These are phyloP conservation scores for Hypoxylon sp. DNA, from an alignment of 2,329 filamentous ascomycete genomes.

Conservation along the genomic window DNA sequence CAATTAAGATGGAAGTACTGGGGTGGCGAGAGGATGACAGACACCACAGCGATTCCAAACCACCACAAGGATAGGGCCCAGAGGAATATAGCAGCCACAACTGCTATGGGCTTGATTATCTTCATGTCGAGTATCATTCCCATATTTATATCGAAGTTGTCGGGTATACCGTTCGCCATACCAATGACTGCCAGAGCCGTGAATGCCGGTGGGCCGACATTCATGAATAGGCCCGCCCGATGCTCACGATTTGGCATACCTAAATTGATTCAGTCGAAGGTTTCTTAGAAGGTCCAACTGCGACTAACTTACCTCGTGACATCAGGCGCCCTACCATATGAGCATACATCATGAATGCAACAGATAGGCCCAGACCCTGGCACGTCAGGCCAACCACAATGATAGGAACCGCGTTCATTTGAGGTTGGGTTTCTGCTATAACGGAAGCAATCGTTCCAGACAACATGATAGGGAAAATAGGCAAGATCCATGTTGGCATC, in stretches of 20 bases:
- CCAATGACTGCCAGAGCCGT: conserved; percentile 78
- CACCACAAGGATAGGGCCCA: conserved; percentile 75
- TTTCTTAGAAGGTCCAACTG: neutral
- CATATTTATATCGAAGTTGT: conserved; percentile 60
- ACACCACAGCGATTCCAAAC: conserved; percentile 66
- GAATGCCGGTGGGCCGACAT: conserved; percentile 79
- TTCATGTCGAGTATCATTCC: conserved; percentile 34
- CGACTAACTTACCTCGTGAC: conserved; percentile 55
- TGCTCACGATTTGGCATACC: conserved; percentile 75
- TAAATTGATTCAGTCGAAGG: conserved; percentile 7
- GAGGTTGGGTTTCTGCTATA: conserved; percentile 73
- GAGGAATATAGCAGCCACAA: conserved; percentile 68
- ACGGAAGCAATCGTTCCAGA: conserved; percentile 78
- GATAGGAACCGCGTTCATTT: conserved; percentile 70
- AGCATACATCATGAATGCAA: conserved; percentile 80
- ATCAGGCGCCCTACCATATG: conserved; percentile 81
- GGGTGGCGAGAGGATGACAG: conserved; percentile 62
- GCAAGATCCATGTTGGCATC: conserved; percentile 82
- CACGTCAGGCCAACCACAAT: conserved; percentile 76
- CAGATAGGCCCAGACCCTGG: conserved; percentile 77
- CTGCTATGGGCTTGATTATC: conserved; percentile 61
- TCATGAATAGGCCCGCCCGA: conserved; percentile 79
- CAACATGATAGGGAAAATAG: conserved; percentile 82
- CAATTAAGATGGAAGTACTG: conserved; percentile 71
- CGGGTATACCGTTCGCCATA: conserved; percentile 71